Conservation (phyloP, 257 asterid species). For the Solanum sejunctum region DNA sequence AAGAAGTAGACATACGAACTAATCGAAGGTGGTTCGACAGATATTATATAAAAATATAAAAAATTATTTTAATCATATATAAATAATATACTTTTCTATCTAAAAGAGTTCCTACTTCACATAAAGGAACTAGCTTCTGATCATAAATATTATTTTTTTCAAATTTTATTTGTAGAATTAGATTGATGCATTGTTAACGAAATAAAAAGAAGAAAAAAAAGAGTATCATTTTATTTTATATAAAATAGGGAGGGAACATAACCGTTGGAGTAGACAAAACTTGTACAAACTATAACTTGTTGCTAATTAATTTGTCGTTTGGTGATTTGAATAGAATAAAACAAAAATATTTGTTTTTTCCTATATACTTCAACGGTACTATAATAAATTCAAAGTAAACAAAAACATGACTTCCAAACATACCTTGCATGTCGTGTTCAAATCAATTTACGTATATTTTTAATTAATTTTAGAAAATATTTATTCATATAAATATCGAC, state of each 20-base stretch:
- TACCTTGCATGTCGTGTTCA: neutral
- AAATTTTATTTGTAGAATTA: too few species aligned
- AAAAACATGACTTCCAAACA: neutral
- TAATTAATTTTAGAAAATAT: neutral
- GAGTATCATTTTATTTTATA: neutral
- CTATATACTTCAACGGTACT: neutral
- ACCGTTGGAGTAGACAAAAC: neutral
- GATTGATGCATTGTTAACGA: too few species aligned
- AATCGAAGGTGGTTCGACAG: too few species aligned
- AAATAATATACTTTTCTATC: too few species aligned
- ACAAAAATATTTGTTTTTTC: neutral
- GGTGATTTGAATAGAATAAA: neutral
- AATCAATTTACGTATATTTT: neutral
- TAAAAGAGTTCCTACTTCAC: too few species aligned
- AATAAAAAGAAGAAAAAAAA: too few species aligned
- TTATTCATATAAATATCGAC: too few species aligned
- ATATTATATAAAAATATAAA: too few species aligned
- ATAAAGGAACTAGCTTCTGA: too few species aligned
- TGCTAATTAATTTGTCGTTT: neutral
- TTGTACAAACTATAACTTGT: neutral
- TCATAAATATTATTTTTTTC: fast-evolving
- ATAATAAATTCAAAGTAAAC: neutral
- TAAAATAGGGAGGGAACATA: neutral
- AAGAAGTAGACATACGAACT: too few species aligned
- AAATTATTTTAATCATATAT: too few species aligned